A percentile compares a stretch with the other conserved stretches of the same genome.
Evolutionary conservation across 345 rosid genomes (phyloP).

Genomic region (Mercurialis annua): DNA sequence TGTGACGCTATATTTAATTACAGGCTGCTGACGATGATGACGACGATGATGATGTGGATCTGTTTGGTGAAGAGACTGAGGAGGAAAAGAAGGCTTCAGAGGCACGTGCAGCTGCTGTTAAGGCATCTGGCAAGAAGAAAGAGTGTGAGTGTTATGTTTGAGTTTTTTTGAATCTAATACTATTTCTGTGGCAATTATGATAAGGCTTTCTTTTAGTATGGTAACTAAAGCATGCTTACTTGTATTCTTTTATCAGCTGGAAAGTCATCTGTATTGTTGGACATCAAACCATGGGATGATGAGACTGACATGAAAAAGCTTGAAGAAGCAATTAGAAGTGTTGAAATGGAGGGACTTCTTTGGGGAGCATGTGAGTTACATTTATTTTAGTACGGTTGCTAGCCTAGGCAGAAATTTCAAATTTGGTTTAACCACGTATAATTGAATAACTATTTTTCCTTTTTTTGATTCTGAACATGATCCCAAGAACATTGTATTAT

Average conservation of each 20-base stretch:
- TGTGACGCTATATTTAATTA: neutral
- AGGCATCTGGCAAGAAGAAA: slow-evolving; percentile 61
- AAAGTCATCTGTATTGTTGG: slow-evolving; percentile 74
- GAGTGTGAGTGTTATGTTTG: slow-evolving; percentile 44
- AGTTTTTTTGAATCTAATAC: neutral
- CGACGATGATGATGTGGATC: slow-evolving; percentile 67
- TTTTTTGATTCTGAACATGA: neutral
- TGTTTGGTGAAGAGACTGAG: slow-evolving; percentile 84
- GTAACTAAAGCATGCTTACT: neutral
- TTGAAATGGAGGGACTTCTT: slow-evolving; percentile 59
- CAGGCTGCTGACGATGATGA: slow-evolving; percentile 55
- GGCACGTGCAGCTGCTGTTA: slow-evolving; percentile 61
- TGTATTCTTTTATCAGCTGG: slow-evolving; percentile 43
- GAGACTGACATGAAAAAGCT: slow-evolving; percentile 90
- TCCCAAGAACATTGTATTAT: neutral
- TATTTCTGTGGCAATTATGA: neutral
- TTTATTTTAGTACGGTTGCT: neutral
- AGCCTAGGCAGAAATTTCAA: neutral
- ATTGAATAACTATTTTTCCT: too few species aligned
- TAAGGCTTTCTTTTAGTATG: too few species aligned
- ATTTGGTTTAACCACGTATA: too few species aligned
- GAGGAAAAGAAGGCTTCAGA: slow-evolving; percentile 92
- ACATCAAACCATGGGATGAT: slow-evolving; percentile 88
- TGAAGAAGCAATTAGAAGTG: slow-evolving; percentile 66
- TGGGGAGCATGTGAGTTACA: slow-evolving; percentile 81